phyloP scores from a whole-genome alignment of 2,329 filamentous ascomycete species.

The Xylaria multiplex region DNA sequence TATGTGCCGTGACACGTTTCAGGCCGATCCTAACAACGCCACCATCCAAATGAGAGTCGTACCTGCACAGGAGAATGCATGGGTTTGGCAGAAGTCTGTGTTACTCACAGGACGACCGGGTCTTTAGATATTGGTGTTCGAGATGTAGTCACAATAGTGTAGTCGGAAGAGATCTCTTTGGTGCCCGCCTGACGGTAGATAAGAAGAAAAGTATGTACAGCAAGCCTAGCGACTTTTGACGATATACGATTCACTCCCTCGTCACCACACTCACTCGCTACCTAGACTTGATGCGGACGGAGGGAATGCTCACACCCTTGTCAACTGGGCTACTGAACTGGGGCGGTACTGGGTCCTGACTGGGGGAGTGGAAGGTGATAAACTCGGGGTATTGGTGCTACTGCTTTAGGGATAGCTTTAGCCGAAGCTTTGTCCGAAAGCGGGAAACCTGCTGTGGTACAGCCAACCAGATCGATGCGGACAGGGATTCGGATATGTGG shows the following conservation, averaged over 20 bases:
- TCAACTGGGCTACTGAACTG: background rate
- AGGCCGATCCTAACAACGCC: constrained; percentile 24
- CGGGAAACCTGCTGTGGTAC: constrained; percentile 26
- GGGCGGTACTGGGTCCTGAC: background rate
- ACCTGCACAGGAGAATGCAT: constrained; percentile 6
- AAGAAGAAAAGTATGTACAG: background rate
- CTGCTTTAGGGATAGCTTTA: constrained; percentile 21
- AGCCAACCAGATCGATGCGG: constrained; percentile 36
- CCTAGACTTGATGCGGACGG: background rate
- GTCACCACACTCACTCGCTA: background rate
- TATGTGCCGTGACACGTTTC: constrained; percentile 32
- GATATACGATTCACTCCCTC: background rate
- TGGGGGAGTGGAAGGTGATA: background rate
- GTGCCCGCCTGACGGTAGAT: background rate
- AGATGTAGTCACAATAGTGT: no score
- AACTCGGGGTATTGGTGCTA: constrained; percentile 19
- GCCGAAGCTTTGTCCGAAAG: constrained; percentile 33
- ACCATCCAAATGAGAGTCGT: constrained; percentile 20
- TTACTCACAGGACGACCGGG: background rate
- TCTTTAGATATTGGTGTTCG: background rate
- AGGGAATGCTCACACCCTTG: no score
- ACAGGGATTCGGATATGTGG: constrained; percentile 33
- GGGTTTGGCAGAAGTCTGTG: background rate
- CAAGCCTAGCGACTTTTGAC: background rate
- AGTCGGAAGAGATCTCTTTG: background rate